These are phyloP conservation scores for Globisporangium sylvaticum DNA, from an alignment of 352 stramenopile species.

Conservation along the genomic window DNA sequence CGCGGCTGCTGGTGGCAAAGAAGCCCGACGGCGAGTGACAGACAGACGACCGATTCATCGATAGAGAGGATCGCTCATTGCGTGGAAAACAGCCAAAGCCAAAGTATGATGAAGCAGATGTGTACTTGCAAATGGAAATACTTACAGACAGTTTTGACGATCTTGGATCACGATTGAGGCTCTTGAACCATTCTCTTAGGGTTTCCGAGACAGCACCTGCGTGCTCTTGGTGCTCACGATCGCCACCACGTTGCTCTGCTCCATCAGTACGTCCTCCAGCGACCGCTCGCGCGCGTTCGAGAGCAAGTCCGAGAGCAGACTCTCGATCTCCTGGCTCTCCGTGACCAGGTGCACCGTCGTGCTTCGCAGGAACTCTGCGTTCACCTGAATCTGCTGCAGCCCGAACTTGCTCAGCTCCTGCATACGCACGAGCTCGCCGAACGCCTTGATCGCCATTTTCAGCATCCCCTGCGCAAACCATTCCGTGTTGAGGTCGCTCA, in stretches of 20 bases:
- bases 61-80: not conserved
- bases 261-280: constrained; percentile 67
- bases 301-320: constrained; percentile 67
- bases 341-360: constrained; percentile 53
- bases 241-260: constrained; percentile 74
- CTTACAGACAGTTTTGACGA: not conserved
- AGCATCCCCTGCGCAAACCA: constrained; percentile 69
- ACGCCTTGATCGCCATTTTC: constrained; percentile 77
- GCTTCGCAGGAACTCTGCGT: constrained; percentile 68
- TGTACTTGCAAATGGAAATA: not conserved
- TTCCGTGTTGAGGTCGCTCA: constrained; percentile 48
- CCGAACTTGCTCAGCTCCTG: constrained; percentile 62
- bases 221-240: constrained; percentile 83
- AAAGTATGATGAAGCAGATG: not conserved
- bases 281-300: constrained; percentile 71
- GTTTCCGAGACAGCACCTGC: constrained; percentile 56
- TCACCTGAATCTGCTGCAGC: constrained; percentile 76
- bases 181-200: not conserved
- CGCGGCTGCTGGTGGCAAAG: constrained; percentile 25
- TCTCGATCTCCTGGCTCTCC: constrained; percentile 66
- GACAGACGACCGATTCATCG: not conserved
- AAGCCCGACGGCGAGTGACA: not conserved
- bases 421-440: constrained; percentile 59
- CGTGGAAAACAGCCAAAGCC: not conserved
- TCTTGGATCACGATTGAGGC: not conserved